Percentiles rank a stretch among this genome's conserved stretches.
Conservation (phyloP, 2,329 filamentous ascomycete species). For the Stachybotrys elegans region DNA sequence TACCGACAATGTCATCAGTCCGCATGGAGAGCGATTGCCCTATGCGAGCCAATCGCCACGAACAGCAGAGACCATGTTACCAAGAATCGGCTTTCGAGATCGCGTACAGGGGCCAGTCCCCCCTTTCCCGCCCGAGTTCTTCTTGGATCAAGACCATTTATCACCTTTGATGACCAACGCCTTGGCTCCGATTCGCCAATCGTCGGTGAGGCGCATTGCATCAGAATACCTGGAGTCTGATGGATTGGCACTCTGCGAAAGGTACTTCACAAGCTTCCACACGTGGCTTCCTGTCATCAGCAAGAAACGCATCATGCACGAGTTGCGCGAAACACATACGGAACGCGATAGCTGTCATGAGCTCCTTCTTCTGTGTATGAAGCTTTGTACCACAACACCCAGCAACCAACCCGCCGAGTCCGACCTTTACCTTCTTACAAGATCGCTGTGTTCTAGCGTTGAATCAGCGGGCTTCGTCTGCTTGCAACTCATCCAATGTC, state of each 20-base stretch:
- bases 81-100: neutral
- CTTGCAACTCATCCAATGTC: slow-evolving; percentile 10
- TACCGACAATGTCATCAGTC: neutral
- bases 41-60: neutral
- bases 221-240: neutral
- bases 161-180: neutral
- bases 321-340: neutral
- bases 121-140: neutral
- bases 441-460: slow-evolving; percentile 6
- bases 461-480: slow-evolving; percentile 11
- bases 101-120: neutral
- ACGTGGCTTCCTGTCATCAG: slow-evolving; percentile 13
- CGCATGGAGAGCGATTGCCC: neutral
- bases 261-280: slow-evolving; percentile 10
- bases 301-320: slow-evolving; percentile 10
- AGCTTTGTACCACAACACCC: slow-evolving; percentile 6
- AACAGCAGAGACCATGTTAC: neutral
- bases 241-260: neutral
- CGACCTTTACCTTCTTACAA: slow-evolving; percentile 7
- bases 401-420: neutral
- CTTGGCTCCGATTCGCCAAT: neutral
- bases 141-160: neutral
- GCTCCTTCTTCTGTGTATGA: slow-evolving; percentile 14
- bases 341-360: slow-evolving; percentile 2
- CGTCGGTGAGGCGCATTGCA: neutral